Evolutionary conservation across 352 stramenopile genomes (phyloP).

Genomic region (Globisporangium uncinulatum): DNA sequence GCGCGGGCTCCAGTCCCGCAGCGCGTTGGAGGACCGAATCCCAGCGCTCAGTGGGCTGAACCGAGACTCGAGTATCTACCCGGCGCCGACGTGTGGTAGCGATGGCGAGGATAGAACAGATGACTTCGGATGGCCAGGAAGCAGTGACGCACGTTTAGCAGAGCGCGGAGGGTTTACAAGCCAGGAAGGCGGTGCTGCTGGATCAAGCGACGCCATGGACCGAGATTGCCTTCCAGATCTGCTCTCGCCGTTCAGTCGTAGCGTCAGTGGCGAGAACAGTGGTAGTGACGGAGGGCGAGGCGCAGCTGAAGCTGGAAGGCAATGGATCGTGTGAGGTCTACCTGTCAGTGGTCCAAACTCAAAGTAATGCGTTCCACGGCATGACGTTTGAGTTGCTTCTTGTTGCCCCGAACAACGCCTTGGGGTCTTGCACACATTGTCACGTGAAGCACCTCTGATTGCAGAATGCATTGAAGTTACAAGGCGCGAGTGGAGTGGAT

Average conservation of each 20-base stretch:
- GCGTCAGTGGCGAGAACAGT: not conserved
- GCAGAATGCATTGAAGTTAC: no score
- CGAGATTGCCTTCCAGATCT: not conserved
- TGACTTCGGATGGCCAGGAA: not conserved
- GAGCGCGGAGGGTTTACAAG: no score
- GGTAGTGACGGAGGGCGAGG: not conserved
- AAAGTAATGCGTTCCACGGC: not conserved
- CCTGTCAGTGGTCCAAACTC: not conserved
- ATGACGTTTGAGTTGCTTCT: no score
- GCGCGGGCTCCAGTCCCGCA: slow-evolving; percentile 2
- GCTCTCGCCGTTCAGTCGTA: not conserved
- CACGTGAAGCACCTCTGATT: no score
- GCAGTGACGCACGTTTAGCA: not conserved
- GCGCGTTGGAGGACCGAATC: slow-evolving; percentile 11
- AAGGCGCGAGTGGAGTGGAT: no score
- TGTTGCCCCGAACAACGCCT: no score
- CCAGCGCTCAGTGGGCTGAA: slow-evolving; percentile 10
- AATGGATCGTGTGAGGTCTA: not conserved
- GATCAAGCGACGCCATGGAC: no score
- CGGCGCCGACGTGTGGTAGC: slow-evolving; percentile 2
- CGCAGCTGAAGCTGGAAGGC: not conserved
- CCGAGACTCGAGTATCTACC: slow-evolving; percentile 14
- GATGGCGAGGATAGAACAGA: not conserved
- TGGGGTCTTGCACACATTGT: no score
- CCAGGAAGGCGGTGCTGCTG: no score